phyloP scores from a whole-genome alignment of 192 early-diverging fungal genomes.

The Rhizophagus prolifer region DNA sequence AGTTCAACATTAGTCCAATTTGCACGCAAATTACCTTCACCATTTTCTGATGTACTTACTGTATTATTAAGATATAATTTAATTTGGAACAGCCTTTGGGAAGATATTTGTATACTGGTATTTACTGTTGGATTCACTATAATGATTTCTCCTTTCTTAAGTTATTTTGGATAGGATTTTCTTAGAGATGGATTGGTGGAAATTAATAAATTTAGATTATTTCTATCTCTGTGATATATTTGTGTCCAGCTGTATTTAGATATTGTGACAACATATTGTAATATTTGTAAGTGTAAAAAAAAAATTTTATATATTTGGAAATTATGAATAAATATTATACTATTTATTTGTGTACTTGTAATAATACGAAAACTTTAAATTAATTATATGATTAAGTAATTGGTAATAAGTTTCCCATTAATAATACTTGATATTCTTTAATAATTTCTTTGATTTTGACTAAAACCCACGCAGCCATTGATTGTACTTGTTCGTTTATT shows the following conservation, averaged over 20 bases:
- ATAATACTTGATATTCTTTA: constrained; percentile 9
- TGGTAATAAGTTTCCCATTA: constrained; percentile 22
- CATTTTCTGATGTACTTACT: constrained; percentile 44
- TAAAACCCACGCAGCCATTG: constrained; percentile 1
- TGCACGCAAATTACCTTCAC: constrained; percentile 48
- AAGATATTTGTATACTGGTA: constrained; percentile 48
- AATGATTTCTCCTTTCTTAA: constrained; percentile 1
- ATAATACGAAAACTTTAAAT: too few relatives aligned
- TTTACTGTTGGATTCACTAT: constrained; percentile 45
- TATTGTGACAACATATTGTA: too few relatives aligned
- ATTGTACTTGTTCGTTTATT: not conserved
- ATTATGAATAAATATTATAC: too few relatives aligned
- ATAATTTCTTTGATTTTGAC: constrained; percentile 18
- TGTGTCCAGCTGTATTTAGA: too few relatives aligned
- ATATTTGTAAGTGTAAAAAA: too few relatives aligned
- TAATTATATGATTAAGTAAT: not conserved
- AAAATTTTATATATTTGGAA: too few relatives aligned
- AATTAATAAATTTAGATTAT: not conserved
- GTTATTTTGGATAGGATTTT: not conserved
- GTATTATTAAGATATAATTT: constrained; percentile 53
- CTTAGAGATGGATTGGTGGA: not conserved
- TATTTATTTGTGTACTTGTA: too few relatives aligned
- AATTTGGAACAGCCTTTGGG: constrained; percentile 56
- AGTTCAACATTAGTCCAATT: constrained; percentile 42
- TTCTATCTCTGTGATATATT: not conserved